Conservation (phyloP, 2,329 filamentous ascomycete genomes). For the Sporothrix sp. region DNA sequence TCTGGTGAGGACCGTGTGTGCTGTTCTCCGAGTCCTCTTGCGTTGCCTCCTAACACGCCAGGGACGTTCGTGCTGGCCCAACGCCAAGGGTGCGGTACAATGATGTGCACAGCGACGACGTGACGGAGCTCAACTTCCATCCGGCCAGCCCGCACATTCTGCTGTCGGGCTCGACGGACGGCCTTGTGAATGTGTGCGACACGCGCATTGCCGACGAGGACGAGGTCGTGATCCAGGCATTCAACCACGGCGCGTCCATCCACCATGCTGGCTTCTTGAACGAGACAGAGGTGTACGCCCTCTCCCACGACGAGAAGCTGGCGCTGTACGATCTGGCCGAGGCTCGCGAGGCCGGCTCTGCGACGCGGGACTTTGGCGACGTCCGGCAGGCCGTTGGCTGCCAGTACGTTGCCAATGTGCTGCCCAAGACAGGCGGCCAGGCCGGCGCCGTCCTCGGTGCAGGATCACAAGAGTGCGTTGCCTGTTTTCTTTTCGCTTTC, state of each 20-base stretch:
- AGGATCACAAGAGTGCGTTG: conserved; percentile 56
- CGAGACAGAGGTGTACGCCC: conserved; percentile 54
- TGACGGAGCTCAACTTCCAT: conserved; percentile 56
- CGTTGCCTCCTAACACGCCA: conserved; percentile 23
- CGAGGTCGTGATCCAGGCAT: conserved; percentile 65
- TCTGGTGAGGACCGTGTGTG: no score
- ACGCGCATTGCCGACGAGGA: conserved; percentile 62
- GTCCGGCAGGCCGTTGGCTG: conserved; percentile 55
- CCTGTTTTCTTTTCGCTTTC: conserved; percentile 21
- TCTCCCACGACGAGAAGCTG: conserved; percentile 71
- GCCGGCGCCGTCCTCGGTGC: conserved; percentile 51
- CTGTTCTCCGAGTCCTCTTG: no score
- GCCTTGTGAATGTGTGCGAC: conserved; percentile 69
- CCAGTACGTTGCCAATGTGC: conserved; percentile 64
- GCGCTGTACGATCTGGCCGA: conserved; percentile 63
- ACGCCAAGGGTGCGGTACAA: conserved; percentile 44
- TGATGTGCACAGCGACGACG: conserved; percentile 58
- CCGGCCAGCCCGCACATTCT: conserved; percentile 51
- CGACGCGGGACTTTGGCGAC: conserved; percentile 55
- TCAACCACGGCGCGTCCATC: conserved; percentile 67
- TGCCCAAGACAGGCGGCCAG: conserved; percentile 43
- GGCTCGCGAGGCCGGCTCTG: conserved; percentile 48
- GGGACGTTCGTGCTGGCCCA: conserved; percentile 47
- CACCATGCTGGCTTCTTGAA: conserved; percentile 66
- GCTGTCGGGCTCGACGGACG: conserved; percentile 70